Percentiles rank a stretch among this genome's conserved stretches.
phyloP scores from a whole-genome alignment of 2,329 filamentous ascomycete genomes.

The Cercospora nicotianae region DNA sequence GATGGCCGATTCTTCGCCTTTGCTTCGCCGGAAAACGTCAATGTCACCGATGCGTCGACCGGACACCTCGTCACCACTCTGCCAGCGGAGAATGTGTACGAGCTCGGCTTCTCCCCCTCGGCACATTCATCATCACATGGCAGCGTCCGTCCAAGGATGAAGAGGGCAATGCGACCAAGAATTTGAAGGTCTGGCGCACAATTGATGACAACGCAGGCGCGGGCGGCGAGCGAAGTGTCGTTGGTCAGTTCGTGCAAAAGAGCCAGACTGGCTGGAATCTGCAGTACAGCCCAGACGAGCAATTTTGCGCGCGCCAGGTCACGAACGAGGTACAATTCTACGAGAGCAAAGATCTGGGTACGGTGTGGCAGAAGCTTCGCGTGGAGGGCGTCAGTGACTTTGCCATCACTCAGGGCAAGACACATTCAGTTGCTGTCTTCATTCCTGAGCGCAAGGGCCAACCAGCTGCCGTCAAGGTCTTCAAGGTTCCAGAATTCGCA shows the following conservation, averaged over 20 bases:
- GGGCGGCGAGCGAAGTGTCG: constrained; percentile 65
- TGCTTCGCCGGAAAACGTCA: constrained; percentile 84
- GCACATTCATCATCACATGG: constrained; percentile 94
- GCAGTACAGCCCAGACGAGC: constrained; percentile 92
- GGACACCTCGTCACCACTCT: constrained; percentile 75
- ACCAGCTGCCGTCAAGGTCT: constrained; percentile 91
- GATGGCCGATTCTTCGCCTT: constrained; percentile 96
- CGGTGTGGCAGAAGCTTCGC: constrained; percentile 92
- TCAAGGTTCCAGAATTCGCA: constrained; percentile 84
- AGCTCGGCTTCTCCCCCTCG: constrained; percentile 88
- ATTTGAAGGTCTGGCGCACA: constrained; percentile 93
- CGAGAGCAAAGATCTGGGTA: constrained; percentile 78
- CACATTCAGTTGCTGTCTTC: constrained; percentile 90
- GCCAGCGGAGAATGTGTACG: constrained; percentile 80
- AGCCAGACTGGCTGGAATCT: constrained; percentile 94
- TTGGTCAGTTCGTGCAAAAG: constrained; percentile 94
- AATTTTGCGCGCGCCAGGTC: constrained; percentile 86
- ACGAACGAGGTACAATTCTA: constrained; percentile 99
- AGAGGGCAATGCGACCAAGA: constrained; percentile 89
- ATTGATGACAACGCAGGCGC: constrained; percentile 65
- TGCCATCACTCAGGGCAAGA: constrained; percentile 83
- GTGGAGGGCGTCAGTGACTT: constrained; percentile 90
- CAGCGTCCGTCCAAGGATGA: constrained; percentile 92
- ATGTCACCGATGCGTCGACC: constrained; percentile 75
- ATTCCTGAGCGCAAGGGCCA: constrained; percentile 90